Base-by-base conservation (phyloP, 352 stramenopile genomes). In the Pythium brachiatum region DNA sequence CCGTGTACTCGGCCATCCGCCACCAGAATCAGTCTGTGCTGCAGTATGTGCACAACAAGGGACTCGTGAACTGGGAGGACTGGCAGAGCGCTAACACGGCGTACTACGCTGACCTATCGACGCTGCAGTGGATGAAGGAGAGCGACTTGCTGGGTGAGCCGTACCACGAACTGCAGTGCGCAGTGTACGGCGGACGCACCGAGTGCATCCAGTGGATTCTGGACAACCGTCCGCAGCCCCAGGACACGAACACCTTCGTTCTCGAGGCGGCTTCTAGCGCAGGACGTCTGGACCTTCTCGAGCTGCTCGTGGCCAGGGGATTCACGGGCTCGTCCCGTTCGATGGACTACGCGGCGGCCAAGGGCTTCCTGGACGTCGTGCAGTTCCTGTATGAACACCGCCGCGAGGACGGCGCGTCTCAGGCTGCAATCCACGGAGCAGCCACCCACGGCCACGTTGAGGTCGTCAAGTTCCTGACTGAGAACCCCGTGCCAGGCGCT, bases 331-430 rank as follows among this genome's bases (percentile, higher is more conserved):
- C 65, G 34, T 53, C 36, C 31, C 60, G 60, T 9, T 32, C 52
- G 8, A 57, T 83, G 60, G 62, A 78, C 39, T 50, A 57, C 43
- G 72, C 72, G 11, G 75, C 72, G 1, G 48, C 64, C 4, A 67
- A 50, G 29, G 72, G 69, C 11, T 63, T 75, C 38, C 25, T 83
- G 16, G 58, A 78, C 2, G 50, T 72, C 15, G 54, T 83, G 20
- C 58, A 54, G 21, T 31, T 71, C 6, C 34, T 67, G 15, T 29
- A 57, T 7, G 50, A 32, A 1, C 23, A 61, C 36, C 60, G 60
- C 2, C 60, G 48, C 15, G 18, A 16, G 3, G 46, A 61, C 20
- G 43, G 29, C n/a, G 51, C 50, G 16, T 53, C 60, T 20, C 20
- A 38, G 11, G 53, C 52, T 3, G 60, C 60, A 23, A 46, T 67